Evolutionary conservation across 2,329 filamentous ascomycete genomes (phyloP), one percentile per base, ranked within the genome.

Genomic region (Nannizzia gypsea): DNA sequence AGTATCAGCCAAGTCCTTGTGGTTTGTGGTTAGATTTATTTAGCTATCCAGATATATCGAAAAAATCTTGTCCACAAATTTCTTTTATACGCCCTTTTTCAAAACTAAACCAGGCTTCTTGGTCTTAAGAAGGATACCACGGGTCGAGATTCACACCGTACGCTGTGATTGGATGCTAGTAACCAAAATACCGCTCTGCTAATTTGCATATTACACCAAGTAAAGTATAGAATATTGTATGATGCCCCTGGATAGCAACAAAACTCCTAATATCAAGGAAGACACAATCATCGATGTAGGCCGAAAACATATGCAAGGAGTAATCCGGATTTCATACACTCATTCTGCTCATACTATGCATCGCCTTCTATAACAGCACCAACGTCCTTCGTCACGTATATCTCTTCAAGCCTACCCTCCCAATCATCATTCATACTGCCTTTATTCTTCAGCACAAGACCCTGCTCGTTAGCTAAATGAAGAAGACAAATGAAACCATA

Each of bases 401-500:
- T 76, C 63, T 79, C 77, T 65, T 77, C 74, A 20, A 77, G 63
- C 17, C 67, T 72, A 54, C 68, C 58, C 48, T 60, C 59, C 60
- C 59, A 59, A 54, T 60, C 58, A 22, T 57, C 63, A 40, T 64
- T 61, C 40, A 63, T 61, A 26, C 65, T 62, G 22, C 66, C 67
- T 48, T 81, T 76, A 59, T 84, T 85, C 65, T 87, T 81, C 63
- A 96, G 87, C 24, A 87, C 80, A 42, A 96, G 77, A 0, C 91
- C 91, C 76, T 95, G 92, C 70, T 96, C 91, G 74, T 96, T 96
- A 62, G 91, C 91, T 67, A 96, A 72, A 74, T 96, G 91, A 64
- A 96, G 77, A 61, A 96, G 76, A 67, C 89, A 95, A 64, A 99
- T 99, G 75, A 97, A 99, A 72, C 93, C 95, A 66, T 82, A 87